A percentile compares a stretch with the other conserved stretches of the same genome.
These are phyloP conservation scores for Trichoderma asperelloides DNA, from an alignment of 495 filamentous ascomycete species.

Conservation along the genomic window DNA sequence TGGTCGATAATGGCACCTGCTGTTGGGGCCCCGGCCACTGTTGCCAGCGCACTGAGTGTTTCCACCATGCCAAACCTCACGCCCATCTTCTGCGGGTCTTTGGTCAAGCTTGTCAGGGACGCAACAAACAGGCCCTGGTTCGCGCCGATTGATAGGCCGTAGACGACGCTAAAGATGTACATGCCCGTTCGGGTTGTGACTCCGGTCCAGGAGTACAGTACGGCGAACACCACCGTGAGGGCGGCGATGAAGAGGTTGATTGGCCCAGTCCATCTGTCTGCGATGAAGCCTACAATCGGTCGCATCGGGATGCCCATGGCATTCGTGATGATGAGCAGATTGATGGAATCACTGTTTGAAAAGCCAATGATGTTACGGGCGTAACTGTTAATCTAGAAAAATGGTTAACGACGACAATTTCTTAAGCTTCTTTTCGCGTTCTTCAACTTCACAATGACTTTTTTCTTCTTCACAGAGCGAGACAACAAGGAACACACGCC, in stretches of 20 bases:
- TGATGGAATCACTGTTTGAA: slow-evolving; percentile 28
- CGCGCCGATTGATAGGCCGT: slow-evolving; percentile 30
- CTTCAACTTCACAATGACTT: neutral
- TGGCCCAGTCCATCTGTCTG: slow-evolving; percentile 29
- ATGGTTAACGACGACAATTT: slow-evolving; percentile 9
- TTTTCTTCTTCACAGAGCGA: neutral
- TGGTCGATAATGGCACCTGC: slow-evolving; percentile 36
- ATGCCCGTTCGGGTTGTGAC: slow-evolving; percentile 27
- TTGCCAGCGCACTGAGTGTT: slow-evolving; percentile 30
- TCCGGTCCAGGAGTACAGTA: slow-evolving; percentile 31
- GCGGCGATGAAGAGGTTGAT: slow-evolving; percentile 30
- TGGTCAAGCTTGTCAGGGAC: slow-evolving; percentile 30
- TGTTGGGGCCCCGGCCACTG: slow-evolving; percentile 33
- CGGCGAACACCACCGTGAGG: slow-evolving; percentile 21
- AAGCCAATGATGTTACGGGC: slow-evolving; percentile 32
- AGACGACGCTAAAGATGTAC: slow-evolving; percentile 33
- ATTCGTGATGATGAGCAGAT: slow-evolving; percentile 34
- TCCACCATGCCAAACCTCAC: slow-evolving; percentile 37
- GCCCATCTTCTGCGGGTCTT: slow-evolving; percentile 33
- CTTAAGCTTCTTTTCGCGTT: neutral
- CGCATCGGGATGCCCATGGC: slow-evolving; percentile 30
- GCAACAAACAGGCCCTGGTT: slow-evolving; percentile 30
- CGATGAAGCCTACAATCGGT: slow-evolving; percentile 29
- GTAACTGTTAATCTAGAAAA: slow-evolving; percentile 27
- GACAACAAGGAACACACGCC: neutral